Percentiles rank a stretch among this genome's conserved stretches.
Conservation (phyloP, 2,329 filamentous ascomycete species). For the Phyllosticta citriasiana region DNA sequence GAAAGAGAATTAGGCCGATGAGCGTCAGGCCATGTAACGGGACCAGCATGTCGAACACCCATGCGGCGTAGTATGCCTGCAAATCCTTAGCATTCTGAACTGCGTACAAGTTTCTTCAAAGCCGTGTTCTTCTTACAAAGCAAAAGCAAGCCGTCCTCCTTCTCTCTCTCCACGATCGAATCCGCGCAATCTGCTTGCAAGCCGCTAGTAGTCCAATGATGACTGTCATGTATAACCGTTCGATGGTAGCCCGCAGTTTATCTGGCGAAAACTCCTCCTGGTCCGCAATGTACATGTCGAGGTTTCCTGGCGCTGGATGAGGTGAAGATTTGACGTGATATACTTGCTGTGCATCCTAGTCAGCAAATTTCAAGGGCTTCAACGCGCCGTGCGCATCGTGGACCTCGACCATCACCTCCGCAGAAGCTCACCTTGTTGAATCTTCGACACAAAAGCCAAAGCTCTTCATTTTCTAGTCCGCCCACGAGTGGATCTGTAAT, state of each 20-base stretch:
- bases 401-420: not conserved
- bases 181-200: slow-evolving; percentile 63
- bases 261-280: slow-evolving; percentile 80
- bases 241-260: slow-evolving; percentile 67
- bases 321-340: slow-evolving; percentile 61
- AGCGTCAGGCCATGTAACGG: slow-evolving; percentile 50
- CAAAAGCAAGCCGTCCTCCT: slow-evolving; percentile 59
- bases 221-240: slow-evolving; percentile 74
- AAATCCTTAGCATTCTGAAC: not conserved
- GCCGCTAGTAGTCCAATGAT: slow-evolving; percentile 54
- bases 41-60: slow-evolving; percentile 61
- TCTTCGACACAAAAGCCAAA: slow-evolving; percentile 61
- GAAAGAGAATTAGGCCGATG: slow-evolving; percentile 57
- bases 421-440: slow-evolving; percentile 55
- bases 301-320: slow-evolving; percentile 49
- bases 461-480: slow-evolving; percentile 59
- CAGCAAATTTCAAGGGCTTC: not conserved
- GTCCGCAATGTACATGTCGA: slow-evolving; percentile 73
- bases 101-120: not conserved
- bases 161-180: slow-evolving; percentile 71
- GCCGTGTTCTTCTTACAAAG: slow-evolving; percentile 26
- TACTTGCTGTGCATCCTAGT: slow-evolving; percentile 40
- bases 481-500: slow-evolving; percentile 53
- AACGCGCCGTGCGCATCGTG: not conserved
- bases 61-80: slow-evolving; percentile 51